phyloP scores from a whole-genome alignment of 2,329 filamentous ascomycete genomes.

The Xylariales sp. region DNA sequence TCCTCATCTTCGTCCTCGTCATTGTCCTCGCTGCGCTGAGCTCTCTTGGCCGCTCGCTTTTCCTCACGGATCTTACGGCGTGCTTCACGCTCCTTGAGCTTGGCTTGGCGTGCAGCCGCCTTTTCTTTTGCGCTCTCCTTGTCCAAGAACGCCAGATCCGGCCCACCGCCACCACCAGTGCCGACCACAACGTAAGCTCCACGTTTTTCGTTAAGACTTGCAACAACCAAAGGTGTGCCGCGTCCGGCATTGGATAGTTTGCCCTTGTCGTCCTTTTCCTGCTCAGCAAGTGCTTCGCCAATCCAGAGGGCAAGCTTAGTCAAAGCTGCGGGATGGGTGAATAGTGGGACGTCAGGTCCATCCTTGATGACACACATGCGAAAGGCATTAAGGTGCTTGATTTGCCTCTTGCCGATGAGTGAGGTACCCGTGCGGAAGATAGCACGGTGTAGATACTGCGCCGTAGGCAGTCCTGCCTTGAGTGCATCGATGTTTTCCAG shows the following conservation, averaged over 20 bases:
- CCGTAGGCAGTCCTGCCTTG: constrained; percentile 71
- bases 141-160: constrained; percentile 65
- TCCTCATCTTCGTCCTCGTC: constrained; percentile 45
- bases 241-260: constrained; percentile 63
- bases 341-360: constrained; percentile 84
- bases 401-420: constrained; percentile 88
- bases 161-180: constrained; percentile 79
- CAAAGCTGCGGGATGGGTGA: constrained; percentile 86
- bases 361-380: constrained; percentile 96
- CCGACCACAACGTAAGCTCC: constrained; percentile 92
- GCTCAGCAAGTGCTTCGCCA: constrained; percentile 83
- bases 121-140: constrained; percentile 61
- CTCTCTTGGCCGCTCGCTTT: constrained; percentile 56
- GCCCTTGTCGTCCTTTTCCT: constrained; percentile 74
- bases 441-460: constrained; percentile 84
- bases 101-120: constrained; percentile 58
- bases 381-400: constrained; percentile 87
- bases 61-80: constrained; percentile 52
- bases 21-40: constrained; percentile 37
- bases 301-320: constrained; percentile 95
- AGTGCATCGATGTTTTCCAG: constrained; percentile 71
- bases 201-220: constrained; percentile 79
- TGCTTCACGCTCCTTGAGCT: constrained; percentile 58
- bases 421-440: constrained; percentile 91
- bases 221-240: constrained; percentile 84